Base-by-base conservation (phyloP, 805 yeast genomes). In the Priceomyces carsonii region DNA sequence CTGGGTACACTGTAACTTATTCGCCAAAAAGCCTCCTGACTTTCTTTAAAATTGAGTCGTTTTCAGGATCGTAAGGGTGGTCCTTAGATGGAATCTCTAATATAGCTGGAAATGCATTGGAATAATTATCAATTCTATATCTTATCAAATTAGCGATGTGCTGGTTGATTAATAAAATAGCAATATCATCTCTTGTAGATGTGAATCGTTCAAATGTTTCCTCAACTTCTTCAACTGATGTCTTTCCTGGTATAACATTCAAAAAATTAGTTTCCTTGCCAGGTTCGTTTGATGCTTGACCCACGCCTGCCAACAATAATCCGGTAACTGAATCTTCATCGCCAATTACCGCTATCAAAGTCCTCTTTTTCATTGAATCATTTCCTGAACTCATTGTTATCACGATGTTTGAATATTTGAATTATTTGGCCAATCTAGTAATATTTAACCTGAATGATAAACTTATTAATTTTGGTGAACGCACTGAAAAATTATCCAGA, bases 301-400 rank as follows among this genome's bases (percentile, higher is more conserved):
- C 99, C 39, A 87, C 80, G 18, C 99, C 99, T 1, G 99, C 99
- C 39, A 93, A 74, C 22, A 93, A 71, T 73, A 93, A 77, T 3
- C 99, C 99, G 2, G 99, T 93, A 41, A 93, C 90, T 15, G 98
- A 85, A 57, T 93, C 98, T 66, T 93, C 99, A 55, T 93, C 99
- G 12, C 97, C 99, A 54, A 93, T 88, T 25, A 90, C 95, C 8
- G 97, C 98, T 39, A 93, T 71, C 48, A 90, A 73, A 25, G 84
- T 76, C 53, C 99, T 82, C 57, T 89, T 85, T 42, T 75, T 61
- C 67, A 71, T 74, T 26, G 70, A 61, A 38, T 65, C 71, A 39
- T 46, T 59, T 14, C 51, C 59, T 10, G 51, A 40, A 48, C 61
- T 55, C 61, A 53, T 55, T 8, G n/a, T 6, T 23, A 15, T 23